A percentile compares a stretch with the other conserved stretches of the same genome.
Evolutionary conservation across 192 early-diverging fungal species (phyloP).

Genomic region (Umbelopsis sp.): DNA sequence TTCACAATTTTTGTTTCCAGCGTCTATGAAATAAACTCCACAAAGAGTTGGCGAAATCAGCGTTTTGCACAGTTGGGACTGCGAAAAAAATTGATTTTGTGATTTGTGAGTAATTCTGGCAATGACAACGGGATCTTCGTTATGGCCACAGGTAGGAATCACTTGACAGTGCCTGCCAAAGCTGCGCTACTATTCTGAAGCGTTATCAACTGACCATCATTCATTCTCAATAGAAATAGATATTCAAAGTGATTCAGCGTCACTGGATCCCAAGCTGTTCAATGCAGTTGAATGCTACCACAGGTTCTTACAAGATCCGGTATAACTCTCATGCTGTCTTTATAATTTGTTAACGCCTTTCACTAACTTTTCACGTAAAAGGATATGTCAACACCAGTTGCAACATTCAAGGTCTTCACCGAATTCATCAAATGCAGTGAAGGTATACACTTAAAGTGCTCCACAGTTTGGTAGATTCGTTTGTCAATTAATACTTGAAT

Average conservation of each 20-base stretch:
- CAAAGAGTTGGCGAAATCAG: no score
- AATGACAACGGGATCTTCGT: neutral
- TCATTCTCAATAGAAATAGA: neutral
- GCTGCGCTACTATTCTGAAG: neutral
- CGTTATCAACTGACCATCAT: neutral
- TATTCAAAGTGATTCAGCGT: neutral
- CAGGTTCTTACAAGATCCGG: conserved; percentile 33
- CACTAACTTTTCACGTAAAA: conserved; percentile 21
- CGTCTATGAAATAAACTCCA: no score
- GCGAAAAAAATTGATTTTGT: neutral
- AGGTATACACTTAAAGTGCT: conserved; percentile 27
- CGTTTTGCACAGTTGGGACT: neutral
- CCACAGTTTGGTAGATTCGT: neutral
- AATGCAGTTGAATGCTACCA: conserved; percentile 43
- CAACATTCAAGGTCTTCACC: conserved; percentile 71
- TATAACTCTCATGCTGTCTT: conserved; percentile 12
- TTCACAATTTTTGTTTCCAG: neutral
- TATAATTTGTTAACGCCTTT: neutral
- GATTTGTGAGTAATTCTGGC: neutral
- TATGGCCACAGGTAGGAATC: conserved; percentile 3
- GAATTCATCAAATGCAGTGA: conserved; percentile 64
- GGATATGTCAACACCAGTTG: conserved; percentile 75
- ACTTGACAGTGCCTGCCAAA: neutral
- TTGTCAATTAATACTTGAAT: neutral
- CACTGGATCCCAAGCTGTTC: conserved; percentile 22